Evolutionary conservation across 2,329 filamentous ascomycete species (phyloP).

Genomic region (Lachnellula hyalina): DNA sequence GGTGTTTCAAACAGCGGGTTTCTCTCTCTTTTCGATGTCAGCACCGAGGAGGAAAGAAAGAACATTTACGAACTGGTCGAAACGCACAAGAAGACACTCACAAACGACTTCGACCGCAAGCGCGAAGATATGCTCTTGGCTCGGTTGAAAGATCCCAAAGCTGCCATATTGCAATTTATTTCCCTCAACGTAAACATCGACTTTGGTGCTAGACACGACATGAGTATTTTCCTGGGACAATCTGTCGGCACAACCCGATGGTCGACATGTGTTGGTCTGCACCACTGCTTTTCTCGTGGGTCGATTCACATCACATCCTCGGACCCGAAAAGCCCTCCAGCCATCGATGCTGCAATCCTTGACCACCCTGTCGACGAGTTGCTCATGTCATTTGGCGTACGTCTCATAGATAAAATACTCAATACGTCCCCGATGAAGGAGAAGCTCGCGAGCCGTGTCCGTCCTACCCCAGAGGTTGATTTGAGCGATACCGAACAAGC

Average conservation of each 20-base stretch:
- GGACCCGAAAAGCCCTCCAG: conserved; percentile 31
- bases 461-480: conserved; percentile 4
- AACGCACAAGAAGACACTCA: too few species aligned
- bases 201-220: too few species aligned
- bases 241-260: too few species aligned
- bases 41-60: too few species aligned
- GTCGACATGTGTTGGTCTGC: conserved; percentile 31
- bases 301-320: conserved; percentile 35
- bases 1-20: too few species aligned
- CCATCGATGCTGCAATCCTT: conserved; percentile 31
- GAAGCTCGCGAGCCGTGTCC: conserved; percentile 8
- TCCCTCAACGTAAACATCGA: conserved; percentile 1
- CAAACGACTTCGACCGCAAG: too few species aligned
- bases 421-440: conserved; percentile 12
- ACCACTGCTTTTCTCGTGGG: conserved; percentile 39
- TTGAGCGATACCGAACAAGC: neutral
- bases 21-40: too few species aligned
- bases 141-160: neutral
- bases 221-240: too few species aligned
- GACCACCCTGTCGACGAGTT: conserved; percentile 2
- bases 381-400: conserved; percentile 5
- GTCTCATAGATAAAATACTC: conserved; percentile 6
- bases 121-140: too few species aligned
- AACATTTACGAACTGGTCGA: too few species aligned
- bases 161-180: conserved; percentile 8